Conservation (phyloP, 441 rosid species). For the Pelargonium fulgidum region DNA sequence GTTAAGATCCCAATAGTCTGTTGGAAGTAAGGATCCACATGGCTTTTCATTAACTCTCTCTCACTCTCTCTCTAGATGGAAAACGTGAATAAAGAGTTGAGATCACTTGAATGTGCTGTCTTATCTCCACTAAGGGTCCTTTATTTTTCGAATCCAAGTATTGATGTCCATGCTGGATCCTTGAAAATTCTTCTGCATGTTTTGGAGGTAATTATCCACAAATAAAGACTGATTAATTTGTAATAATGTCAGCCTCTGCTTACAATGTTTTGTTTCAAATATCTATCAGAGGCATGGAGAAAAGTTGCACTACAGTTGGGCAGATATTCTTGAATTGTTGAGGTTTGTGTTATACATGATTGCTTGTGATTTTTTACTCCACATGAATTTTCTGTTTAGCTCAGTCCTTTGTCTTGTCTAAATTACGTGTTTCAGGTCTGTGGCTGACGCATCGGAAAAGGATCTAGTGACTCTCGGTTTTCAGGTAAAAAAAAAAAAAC, state of each 20-base stretch:
- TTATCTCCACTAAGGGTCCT: conserved; percentile 79
- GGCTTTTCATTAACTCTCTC: conserved; percentile 20
- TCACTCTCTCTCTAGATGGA: conserved; percentile 46
- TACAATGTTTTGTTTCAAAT: conserved; percentile 18
- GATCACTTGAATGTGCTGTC: conserved; percentile 79
- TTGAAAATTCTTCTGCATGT: conserved; percentile 96
- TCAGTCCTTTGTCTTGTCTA: conserved; percentile 17
- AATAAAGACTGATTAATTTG: conserved; percentile 21
- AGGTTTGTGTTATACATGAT: conserved; percentile 43
- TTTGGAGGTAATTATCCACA: conserved; percentile 62
- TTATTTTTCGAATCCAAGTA: conserved; percentile 70
- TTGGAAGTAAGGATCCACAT: conserved; percentile 14
- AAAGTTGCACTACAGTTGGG: conserved; percentile 80
- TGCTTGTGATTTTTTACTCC: conserved; percentile 9
- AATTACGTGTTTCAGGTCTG: conserved; percentile 51
- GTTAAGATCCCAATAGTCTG: conserved; percentile 18
- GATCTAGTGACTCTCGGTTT: conserved; percentile 88
- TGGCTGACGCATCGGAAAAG: conserved; percentile 91
- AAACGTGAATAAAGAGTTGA: conserved; percentile 40
- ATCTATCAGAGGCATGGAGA: conserved; percentile 85
- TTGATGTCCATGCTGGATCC: conserved; percentile 79
- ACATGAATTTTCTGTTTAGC: conserved; percentile 15
- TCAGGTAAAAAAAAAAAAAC: conserved; percentile 53
- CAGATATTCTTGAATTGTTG: conserved; percentile 81
- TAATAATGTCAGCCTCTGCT: conserved; percentile 19